Base-by-base conservation (phyloP, 1,284 basidiomycete species). In the Malassezia slooffiae region DNA sequence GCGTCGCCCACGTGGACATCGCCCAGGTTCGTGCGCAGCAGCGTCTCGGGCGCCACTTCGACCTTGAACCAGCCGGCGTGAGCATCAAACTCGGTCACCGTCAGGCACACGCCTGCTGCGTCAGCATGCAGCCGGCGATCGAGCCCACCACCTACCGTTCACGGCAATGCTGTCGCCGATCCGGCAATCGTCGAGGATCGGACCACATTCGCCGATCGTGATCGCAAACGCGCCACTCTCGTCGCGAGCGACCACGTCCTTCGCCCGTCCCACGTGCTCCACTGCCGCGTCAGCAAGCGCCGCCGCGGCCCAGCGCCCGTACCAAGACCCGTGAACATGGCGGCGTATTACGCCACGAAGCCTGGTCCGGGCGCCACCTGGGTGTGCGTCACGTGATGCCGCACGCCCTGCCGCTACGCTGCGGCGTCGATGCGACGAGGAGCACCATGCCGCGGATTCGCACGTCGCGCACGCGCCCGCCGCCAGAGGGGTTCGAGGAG, bases 401-500 rank as follows among this genome's bases (percentile, higher is more conserved):
- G 12, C 5, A 35, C 23, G 34, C 13, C 23, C 11, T 8, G 17
- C 17, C 16, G 28, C 20, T 29, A 40, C 38, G 20, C 24, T 24
- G n/a, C 11, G 13, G 8, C 24, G 27, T 31, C n/a, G 16, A 29
- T 23, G 11, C 23, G 16, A n/a, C n/a, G n/a, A n/a, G n/a, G n/a
- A n/a, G n/a, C 35, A 40, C 57, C 56, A 95, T 97, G 91, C 91
- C 91, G 31, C 90, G 85, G 71, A 93, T 97, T 69, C 80, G 80
- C 62, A 99, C 93, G 20, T 82, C 81, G 40, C 80, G 91, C 60
- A 95, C 93, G 8, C 95, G 91, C 74, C 79, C 80, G 50, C 90
- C 91, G 28, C 93, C 93, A 42, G 90, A 95, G 73, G 93, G 93
- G 6, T 97, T 80, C 60, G 93, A 99, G 70, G 93, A 97, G 52